Evolutionary conservation across 2,329 filamentous ascomycete species (phyloP).

Genomic region (Pseudogymnoascus sp.): DNA sequence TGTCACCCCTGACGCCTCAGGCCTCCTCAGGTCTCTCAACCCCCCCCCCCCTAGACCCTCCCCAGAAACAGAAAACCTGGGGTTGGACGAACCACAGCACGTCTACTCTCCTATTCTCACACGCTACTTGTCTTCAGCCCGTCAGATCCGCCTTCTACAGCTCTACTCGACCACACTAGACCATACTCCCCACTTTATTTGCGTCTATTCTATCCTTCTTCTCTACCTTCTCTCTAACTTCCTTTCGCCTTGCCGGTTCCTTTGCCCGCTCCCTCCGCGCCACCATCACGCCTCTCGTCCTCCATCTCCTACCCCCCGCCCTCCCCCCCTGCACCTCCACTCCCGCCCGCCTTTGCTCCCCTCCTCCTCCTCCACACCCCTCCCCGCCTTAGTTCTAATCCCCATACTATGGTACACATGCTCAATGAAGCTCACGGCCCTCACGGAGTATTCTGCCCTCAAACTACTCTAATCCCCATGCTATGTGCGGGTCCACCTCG

Average conservation of each 20-base stretch:
- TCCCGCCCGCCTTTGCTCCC: neutral
- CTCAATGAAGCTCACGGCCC: neutral
- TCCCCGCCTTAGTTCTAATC: neutral
- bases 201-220: neutral
- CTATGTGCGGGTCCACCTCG: neutral
- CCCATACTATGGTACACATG: neutral
- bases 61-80: neutral
- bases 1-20: neutral
- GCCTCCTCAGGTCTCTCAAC: neutral
- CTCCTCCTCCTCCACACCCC: neutral
- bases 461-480: conserved; percentile 2
- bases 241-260: conserved; percentile 9
- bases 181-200: neutral
- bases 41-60: neutral
- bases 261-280: conserved; percentile 11
- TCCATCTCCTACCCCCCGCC: neutral
- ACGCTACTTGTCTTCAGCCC: conserved; percentile 1
- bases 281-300: neutral
- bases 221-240: neutral
- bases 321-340: neutral
- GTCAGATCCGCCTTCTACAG: neutral
- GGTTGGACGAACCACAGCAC: conserved; percentile 1
- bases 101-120: neutral
- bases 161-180: neutral
- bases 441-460: neutral